Conservation (phyloP, 192 early-diverging fungal genomes). For the Backusella sp. region DNA sequence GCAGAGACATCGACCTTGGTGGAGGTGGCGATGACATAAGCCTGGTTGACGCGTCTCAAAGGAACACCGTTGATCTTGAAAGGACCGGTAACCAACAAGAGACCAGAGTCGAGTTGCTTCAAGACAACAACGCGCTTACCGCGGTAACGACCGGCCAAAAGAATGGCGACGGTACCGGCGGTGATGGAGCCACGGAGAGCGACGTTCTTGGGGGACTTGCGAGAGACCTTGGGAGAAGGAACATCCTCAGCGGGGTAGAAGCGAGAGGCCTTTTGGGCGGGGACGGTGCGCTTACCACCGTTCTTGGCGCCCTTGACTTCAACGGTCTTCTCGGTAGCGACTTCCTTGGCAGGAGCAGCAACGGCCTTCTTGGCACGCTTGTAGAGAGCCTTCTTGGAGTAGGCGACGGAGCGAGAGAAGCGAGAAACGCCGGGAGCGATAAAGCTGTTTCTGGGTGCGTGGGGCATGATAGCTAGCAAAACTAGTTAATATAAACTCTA, state of each 20-base stretch:
- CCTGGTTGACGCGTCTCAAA: constrained; percentile 96
- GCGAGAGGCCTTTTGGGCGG: constrained; percentile 65
- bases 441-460: constrained; percentile 75
- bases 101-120: constrained; percentile 92
- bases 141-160: constrained; percentile 92
- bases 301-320: constrained; percentile 83
- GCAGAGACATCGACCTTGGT: constrained; percentile 93
- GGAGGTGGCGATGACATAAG: constrained; percentile 99
- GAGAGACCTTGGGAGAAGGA: constrained; percentile 71
- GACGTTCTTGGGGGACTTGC: constrained; percentile 71
- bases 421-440: constrained; percentile 84
- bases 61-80: constrained; percentile 99
- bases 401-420: constrained; percentile 78
- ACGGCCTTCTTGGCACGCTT: constrained; percentile 78
- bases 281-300: constrained; percentile 68
- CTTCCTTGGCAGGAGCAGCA: constrained; percentile 47
- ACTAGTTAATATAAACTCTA: not conserved
- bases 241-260: constrained; percentile 90
- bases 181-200: constrained; percentile 90
- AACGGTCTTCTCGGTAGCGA: constrained; percentile 62
- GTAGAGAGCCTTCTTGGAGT: constrained; percentile 86
- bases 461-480: constrained; percentile 44
- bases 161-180: constrained; percentile 96
- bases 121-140: constrained; percentile 99
- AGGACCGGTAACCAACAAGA: constrained; percentile 96